Evolutionary conservation across 805 yeast species (phyloP).

Genomic region (Suhomyces kilbournensis): DNA sequence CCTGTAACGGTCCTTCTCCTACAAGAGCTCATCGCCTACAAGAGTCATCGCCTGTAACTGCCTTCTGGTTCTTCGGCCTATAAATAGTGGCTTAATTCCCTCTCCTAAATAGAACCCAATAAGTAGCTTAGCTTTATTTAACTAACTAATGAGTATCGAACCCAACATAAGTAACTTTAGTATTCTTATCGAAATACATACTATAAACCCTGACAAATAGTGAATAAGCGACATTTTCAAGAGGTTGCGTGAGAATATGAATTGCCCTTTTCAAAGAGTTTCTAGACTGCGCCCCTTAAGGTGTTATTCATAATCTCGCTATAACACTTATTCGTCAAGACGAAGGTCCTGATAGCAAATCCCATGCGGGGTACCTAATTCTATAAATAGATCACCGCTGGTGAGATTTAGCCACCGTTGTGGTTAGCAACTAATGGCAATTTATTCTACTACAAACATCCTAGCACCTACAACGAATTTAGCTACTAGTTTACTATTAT

Average conservation of each 20-base stretch:
- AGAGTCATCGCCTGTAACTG: too few species aligned
- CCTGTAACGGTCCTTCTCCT: too few species aligned
- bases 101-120: too few species aligned
- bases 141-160: too few species aligned
- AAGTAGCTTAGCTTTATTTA: too few species aligned
- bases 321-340: neutral
- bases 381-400: neutral
- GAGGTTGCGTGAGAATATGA: neutral
- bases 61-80: too few species aligned
- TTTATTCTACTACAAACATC: too few species aligned
- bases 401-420: neutral
- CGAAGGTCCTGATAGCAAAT: neutral
- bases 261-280: neutral
- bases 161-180: too few species aligned
- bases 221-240: neutral
- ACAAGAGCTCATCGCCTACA: too few species aligned
- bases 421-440: neutral
- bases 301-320: neutral
- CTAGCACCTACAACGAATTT: neutral
- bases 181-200: too few species aligned
- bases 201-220: too few species aligned
- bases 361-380: neutral
- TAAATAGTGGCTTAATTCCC: too few species aligned
- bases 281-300: neutral
- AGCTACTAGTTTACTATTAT: neutral